Base-by-base conservation (phyloP, 768 basidiomycete species). In the Tricholoma furcatifolium region DNA sequence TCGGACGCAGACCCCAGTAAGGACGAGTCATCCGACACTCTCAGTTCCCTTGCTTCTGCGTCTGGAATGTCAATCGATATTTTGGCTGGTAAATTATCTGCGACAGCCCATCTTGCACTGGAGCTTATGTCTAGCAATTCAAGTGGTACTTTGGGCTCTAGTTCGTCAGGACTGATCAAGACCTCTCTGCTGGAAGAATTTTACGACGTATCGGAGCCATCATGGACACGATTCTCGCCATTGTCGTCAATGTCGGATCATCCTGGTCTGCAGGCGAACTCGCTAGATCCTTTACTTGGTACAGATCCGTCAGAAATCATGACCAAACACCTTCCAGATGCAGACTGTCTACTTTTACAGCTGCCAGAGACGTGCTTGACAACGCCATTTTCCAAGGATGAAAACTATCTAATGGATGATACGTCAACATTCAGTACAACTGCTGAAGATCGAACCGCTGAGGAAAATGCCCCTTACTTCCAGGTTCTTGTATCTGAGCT, bases 251-350 rank as follows among this genome's bases (percentile, higher is more conserved):
- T 53, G 27, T 31, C 27, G 27, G 67, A 69, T 45, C 56, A 72
- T 21, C 75, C 75, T 39, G 68, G 71, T 67, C 70, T 67, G 51
- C 52, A 51, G 23, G 58, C 62, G 7, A 31, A 53, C 60, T 27
- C 51, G 55, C 35, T 52, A 4, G 38, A 56, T 5, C 40, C 52
- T 14, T 31, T 53, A 32, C 41, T 49, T 9, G 66, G 72, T 24
- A 65, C 80, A 44, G 70, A 79, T 58, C 77, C 78, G 18, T 55
- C 70, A 30, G 70, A 75, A 30, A 69, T 74, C 24, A 63, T 73
- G 53, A 59, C 53, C 31, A 46, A 32, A 18, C 21, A 45, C 17
- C 42, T 50, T 27, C 23, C 34, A n/a, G 10, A 6, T 56, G n/a
- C 27, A 44, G 17, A 32, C n/a, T n/a, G n/a, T 44, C 7, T n/a